Base-by-base conservation (phyloP, 768 basidiomycete genomes). In the Auricularia sp. region DNA sequence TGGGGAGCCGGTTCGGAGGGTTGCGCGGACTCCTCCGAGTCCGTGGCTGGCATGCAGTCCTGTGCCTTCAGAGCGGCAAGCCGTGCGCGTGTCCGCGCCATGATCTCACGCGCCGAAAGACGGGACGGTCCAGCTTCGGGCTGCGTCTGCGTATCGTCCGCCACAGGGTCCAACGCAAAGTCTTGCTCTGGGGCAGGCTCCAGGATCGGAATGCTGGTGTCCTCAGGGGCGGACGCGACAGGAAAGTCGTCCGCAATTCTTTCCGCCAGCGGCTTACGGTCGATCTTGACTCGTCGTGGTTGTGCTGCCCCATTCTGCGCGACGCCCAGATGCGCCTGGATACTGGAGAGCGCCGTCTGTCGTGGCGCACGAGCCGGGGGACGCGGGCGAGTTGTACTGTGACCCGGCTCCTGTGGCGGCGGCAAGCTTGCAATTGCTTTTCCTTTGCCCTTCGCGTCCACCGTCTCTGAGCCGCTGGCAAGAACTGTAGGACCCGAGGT, bases 51-150 rank as follows among this genome's bases (percentile, higher is more conserved):
- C 21, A 24, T 7, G 4, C 1, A 33, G 56, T 33, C 56, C 21
- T 59, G 29, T 7, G 29, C 29, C 24, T 59, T 59, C 6, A 59
- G 56, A 10, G 56, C 56, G 29, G 66, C 65, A 8, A 75, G 66
- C 8, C 68, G 71, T 13, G 69, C 72, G 37, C 73, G 71, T 54
- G 75, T 75, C 47, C 71, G 71, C 45, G 69, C 73, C 73, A 74
- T 72, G 64, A 71, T 73, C 54, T 69, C 68, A 47, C 66, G 66
- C 7, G 68, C 69, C 51, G 67, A 67, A 35, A 67, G 54, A 1
- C 56, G 56, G 11, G 21, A 14, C 18, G 3, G 21, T 7, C 42
- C 63, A 35, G 24, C 33, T 47, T 42, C 39, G 39, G 62, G 65
- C 62, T 45, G 36, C 35, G 36, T 45, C 59, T 29, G 29, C 29